These are phyloP conservation scores for Tricholoma bakamatsutake DNA, from an alignment of 768 basidiomycete genomes.

Conservation along the genomic window DNA sequence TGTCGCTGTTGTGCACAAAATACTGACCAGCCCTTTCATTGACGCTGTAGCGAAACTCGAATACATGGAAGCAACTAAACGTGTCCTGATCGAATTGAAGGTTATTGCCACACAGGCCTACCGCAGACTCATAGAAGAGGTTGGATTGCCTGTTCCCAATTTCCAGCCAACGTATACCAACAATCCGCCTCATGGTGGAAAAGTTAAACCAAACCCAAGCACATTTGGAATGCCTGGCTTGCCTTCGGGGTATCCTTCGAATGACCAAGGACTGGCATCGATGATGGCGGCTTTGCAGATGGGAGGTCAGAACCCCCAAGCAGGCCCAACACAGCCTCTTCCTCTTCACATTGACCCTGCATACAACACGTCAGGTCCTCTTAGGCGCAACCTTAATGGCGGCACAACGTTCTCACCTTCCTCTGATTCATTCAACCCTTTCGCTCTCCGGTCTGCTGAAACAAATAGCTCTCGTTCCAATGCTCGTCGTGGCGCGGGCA, in stretches of 20 bases:
- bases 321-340: constrained; percentile 61
- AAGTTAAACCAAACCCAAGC: constrained; percentile 50
- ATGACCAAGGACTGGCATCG: constrained; percentile 80
- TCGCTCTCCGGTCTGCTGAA: constrained; percentile 42
- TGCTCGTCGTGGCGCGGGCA: constrained; percentile 42
- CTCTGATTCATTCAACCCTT: constrained; percentile 46
- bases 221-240: constrained; percentile 68
- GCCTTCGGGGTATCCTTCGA: constrained; percentile 74
- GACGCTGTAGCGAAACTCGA: constrained; percentile 60
- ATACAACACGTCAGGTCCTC: constrained; percentile 39
- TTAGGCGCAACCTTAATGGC: constrained; percentile 31
- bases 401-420: constrained; percentile 33
- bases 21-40: constrained; percentile 82
- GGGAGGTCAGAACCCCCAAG: constrained; percentile 83
- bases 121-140: constrained; percentile 89
- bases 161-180: constrained; percentile 77
- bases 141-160: constrained; percentile 85
- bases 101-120: constrained; percentile 95
- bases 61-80: constrained; percentile 83
- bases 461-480: constrained; percentile 41
- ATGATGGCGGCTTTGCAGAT: constrained; percentile 93
- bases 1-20: constrained; percentile 88
- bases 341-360: constrained; percentile 66
- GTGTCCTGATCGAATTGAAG: constrained; percentile 85
- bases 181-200: constrained; percentile 54